Evolutionary conservation across 108 stramenopile species (phyloP).

Genomic region (Schizochytrium sp.): DNA sequence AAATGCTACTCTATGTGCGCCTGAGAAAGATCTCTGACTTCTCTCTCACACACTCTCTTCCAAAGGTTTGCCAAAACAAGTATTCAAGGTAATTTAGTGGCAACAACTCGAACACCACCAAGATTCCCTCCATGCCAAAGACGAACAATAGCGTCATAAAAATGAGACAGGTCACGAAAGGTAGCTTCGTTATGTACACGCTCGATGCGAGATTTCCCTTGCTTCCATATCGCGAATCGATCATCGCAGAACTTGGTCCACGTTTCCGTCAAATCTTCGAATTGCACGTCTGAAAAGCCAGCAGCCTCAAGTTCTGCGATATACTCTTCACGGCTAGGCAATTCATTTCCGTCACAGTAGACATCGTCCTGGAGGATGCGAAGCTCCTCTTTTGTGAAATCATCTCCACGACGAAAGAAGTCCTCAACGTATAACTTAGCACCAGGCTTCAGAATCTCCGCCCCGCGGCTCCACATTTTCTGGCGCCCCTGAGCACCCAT

Average conservation of each 20-base stretch:
- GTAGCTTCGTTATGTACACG: not conserved
- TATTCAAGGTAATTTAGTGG: not conserved
- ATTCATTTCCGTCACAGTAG: not conserved
- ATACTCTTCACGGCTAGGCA: not conserved
- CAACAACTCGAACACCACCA: not conserved
- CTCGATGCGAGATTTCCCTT: not conserved
- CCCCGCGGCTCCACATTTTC: not conserved
- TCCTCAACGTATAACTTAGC: constrained; percentile 23
- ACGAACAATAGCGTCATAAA: not conserved
- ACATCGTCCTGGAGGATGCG: not conserved
- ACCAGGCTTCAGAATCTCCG: not conserved
- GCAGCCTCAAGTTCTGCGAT: not conserved
- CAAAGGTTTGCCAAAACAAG: too few relatives aligned
- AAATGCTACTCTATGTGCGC: too few relatives aligned
- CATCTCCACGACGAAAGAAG: not conserved
- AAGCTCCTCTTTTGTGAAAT: not conserved
- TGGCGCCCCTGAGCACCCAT: constrained; percentile 7
- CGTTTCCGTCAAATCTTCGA: not conserved
- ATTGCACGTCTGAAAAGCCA: not conserved
- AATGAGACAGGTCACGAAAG: not conserved
- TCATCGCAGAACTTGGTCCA: not conserved
- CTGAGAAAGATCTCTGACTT: too few relatives aligned
- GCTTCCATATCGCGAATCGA: not conserved
- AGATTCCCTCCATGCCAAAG: not conserved
- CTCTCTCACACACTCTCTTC: too few relatives aligned